Conservation (phyloP, 2,329 filamentous ascomycete genomes). For the Raffaelea arxii region DNA sequence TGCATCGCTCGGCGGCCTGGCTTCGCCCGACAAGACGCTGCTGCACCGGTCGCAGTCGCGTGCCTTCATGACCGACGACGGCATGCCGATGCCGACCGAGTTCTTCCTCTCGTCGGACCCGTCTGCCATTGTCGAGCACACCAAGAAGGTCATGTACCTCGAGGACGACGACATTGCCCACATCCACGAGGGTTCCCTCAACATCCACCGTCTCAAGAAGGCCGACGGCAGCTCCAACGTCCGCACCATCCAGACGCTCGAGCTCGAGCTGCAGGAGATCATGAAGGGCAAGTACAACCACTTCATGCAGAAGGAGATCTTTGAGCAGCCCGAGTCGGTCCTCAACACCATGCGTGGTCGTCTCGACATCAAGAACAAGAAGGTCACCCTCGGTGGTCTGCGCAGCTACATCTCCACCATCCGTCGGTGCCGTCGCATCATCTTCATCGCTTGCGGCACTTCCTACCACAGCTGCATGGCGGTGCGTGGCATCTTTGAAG, state of each 20-base stretch:
- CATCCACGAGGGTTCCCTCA: conserved; percentile 96
- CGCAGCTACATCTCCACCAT: conserved; percentile 96
- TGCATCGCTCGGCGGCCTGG: conserved; percentile 47
- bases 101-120: conserved; percentile 99
- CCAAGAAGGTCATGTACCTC: conserved; percentile 99
- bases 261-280: conserved; percentile 98
- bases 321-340: conserved; percentile 98
- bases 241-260: conserved; percentile 94
- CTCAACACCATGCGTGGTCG: conserved; percentile 99
- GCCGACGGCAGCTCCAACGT: conserved; percentile 94
- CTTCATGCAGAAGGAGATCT: conserved; percentile 99
- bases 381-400: conserved; percentile 88
- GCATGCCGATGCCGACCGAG: conserved; percentile 93
- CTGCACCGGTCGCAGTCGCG: conserved; percentile 97
- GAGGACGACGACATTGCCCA: conserved; percentile 99
- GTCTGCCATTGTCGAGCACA: conserved; percentile 97
- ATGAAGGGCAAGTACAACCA: conserved; percentile 99
- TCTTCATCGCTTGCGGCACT: conserved; percentile 98
- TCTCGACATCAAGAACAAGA: conserved; percentile 87
- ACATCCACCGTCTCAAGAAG: conserved; percentile 98
- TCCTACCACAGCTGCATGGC: conserved; percentile 99
- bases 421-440: conserved; percentile 90
- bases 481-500: conserved; percentile 94
- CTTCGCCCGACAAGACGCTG: conserved; percentile 92
- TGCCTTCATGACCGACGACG: conserved; percentile 97